These are phyloP conservation scores for Tillandsia fasciculata DNA, from an alignment of 176 grass and related monocot genomes.

Conservation along the genomic window DNA sequence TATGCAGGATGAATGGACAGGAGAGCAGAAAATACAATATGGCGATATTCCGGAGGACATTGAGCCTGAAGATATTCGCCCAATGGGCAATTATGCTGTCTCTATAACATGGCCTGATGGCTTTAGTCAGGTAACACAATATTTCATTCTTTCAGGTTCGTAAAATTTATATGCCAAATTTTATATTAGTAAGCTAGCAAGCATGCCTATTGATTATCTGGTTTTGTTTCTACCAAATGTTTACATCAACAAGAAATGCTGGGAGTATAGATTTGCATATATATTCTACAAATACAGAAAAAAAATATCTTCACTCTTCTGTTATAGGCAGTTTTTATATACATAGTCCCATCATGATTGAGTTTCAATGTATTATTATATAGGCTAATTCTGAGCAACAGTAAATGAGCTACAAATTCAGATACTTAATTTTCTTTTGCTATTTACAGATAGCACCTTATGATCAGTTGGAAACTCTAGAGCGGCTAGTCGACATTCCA, in stretches of 20 bases:
- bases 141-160: conserved; percentile 3
- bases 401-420: background rate
- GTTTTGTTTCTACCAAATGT: too few relatives aligned
- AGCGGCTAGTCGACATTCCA: conserved; percentile 63
- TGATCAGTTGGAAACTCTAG: conserved; percentile 88
- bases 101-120: conserved; percentile 99
- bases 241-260: too few relatives aligned
- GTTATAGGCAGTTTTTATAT: too few relatives aligned
- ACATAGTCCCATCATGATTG: too few relatives aligned
- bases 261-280: too few relatives aligned
- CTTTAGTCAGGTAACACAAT: conserved; percentile 71
- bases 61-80: conserved; percentile 86
- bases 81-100: conserved; percentile 95
- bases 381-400: too few relatives aligned
- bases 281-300: too few relatives aligned
- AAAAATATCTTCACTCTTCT: too few relatives aligned
- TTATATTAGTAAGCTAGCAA: too few relatives aligned
- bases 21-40: conserved; percentile 84
- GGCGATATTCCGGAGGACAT: conserved; percentile 87
- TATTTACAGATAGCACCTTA: conserved; percentile 91
- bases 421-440: conserved; percentile 4
- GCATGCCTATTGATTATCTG: too few relatives aligned
- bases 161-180: background rate
- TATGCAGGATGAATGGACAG: conserved; percentile 92
- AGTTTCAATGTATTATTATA: too few relatives aligned